Conservation (phyloP, 2,329 filamentous ascomycete genomes). For the Trichoderma koningiopsis region DNA sequence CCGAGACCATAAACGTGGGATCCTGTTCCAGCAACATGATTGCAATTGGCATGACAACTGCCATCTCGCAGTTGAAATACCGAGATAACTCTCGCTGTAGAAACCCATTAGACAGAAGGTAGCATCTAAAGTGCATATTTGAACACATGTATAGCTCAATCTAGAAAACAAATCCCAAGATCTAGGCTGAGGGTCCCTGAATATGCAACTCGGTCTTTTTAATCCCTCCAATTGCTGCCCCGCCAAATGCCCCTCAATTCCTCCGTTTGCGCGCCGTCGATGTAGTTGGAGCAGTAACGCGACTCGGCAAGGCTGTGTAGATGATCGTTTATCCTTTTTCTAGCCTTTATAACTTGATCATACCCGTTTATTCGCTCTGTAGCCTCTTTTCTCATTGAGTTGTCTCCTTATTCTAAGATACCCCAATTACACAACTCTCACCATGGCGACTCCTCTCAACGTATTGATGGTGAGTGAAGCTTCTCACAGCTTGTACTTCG, state of each 20-base stretch:
- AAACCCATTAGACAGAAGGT: not conserved
- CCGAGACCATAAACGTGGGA: not conserved
- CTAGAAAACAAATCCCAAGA: not conserved
- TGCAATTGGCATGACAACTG: not conserved
- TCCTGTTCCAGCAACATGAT: not conserved
- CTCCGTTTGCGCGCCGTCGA: slow-evolving; percentile 34
- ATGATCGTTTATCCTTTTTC: not conserved
- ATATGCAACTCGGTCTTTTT: slow-evolving; percentile 15
- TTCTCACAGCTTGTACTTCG: not conserved
- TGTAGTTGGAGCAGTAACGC: not conserved
- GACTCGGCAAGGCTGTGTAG: slow-evolving; percentile 12
- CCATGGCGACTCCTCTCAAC: slow-evolving; percentile 62
- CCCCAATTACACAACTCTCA: slow-evolving; percentile 19
- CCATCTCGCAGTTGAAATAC: not conserved
- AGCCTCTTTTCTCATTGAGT: not conserved
- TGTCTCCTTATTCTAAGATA: not conserved
- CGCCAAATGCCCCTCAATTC: slow-evolving; percentile 41
- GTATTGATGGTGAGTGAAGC: slow-evolving; percentile 65
- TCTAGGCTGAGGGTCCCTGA: not conserved
- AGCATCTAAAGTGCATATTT: not conserved
- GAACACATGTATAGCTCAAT: not conserved
- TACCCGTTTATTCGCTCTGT: not conserved
- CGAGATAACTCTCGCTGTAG: not conserved
- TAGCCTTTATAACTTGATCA: not conserved
- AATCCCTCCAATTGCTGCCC: slow-evolving; percentile 37